Conservation (phyloP, 108 stramenopile genomes). For the Fistulifera pelliculosa region DNA sequence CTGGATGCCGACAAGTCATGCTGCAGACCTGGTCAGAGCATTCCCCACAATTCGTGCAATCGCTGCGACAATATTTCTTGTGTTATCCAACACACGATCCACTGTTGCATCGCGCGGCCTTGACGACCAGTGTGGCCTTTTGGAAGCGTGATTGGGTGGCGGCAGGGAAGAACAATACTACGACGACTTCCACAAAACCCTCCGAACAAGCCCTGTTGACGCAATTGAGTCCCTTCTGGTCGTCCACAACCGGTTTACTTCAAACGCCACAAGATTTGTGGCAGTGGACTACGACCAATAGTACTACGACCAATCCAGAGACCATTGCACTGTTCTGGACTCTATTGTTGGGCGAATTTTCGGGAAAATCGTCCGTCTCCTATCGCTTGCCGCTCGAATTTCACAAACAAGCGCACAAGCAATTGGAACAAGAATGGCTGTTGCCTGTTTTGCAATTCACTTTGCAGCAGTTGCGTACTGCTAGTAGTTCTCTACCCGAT, state of each 20-base stretch:
- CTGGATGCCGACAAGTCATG: constrained; percentile 61
- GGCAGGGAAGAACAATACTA: neutral
- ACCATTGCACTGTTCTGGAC: too few relatives aligned
- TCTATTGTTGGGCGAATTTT: constrained; percentile 59
- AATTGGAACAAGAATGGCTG: constrained; percentile 35
- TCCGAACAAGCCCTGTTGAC: constrained; percentile 17
- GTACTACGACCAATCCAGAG: too few relatives aligned
- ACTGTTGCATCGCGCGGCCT: constrained; percentile 40
- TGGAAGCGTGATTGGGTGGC: constrained; percentile 70
- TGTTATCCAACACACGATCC: constrained; percentile 24
- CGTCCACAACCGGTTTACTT: neutral
- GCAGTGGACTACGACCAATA: too few relatives aligned
- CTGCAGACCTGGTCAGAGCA: constrained; percentile 39
- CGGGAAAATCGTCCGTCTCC: constrained; percentile 48
- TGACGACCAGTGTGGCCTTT: constrained; percentile 48
- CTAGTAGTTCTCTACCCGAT: neutral
- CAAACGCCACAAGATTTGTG: neutral
- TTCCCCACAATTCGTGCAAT: constrained; percentile 20
- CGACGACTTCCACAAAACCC: constrained; percentile 5
- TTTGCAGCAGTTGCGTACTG: neutral
- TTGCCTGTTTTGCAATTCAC: neutral
- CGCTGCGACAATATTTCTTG: constrained; percentile 45
- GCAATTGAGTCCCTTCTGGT: neutral
- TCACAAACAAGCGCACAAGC: constrained; percentile 50
- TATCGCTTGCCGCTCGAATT: constrained; percentile 71